Base-by-base conservation (phyloP, 1,284 basidiomycete species). In the Cutaneotrichosporon mucoides region DNA sequence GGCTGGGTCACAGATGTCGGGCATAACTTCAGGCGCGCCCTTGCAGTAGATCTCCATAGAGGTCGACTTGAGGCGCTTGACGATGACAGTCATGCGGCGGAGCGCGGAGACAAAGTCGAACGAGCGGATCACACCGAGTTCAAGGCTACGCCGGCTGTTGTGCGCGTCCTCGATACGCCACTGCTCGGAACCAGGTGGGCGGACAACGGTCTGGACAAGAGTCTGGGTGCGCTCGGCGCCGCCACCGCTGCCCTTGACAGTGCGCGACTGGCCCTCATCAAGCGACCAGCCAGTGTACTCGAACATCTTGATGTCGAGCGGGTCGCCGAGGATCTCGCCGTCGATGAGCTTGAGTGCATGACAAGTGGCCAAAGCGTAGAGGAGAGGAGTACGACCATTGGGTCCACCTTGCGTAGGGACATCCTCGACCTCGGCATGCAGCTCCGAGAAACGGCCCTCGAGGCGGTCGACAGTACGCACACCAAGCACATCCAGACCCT, bases 11-110 rank as follows among this genome's bases (percentile, higher is more conserved):
- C 94, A 98, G 60, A 99, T 98, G 49, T 96, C 94, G 3, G 81
- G 77, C 93, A 99, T 99, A 57, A 96, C 91, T 76, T 99, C 96
- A 0, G 96, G 96, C 1, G 96, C 96, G 24, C 96, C 96, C 76
- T 99, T 99, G 73, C 95, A 94, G 75, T 97, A 99, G 7, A 98
- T 84, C 74, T 99, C 95, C 91, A 99, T 98, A 73, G 89, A 92
- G 48, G 80, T 86, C 65, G 93, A 94, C 77, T 90, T 96, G 59
- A 99, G 84, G 54, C 91, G 84, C 77, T 98, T 99, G 70, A 98
- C 95, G 57, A 99, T 86, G 35, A 99, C 96, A 64, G 92, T 96
- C 96, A 99, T 99, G 55, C 96, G 82, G 40, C 96, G 85, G 16
- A 99, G 82, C 5, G 89, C 82, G 2, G 94, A 97, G 4, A 95